A percentile compares a stretch with the other conserved stretches of the same genome.
Evolutionary conservation across 768 basidiomycete genomes (phyloP).

Genomic region (Psilocybe cubensis): DNA sequence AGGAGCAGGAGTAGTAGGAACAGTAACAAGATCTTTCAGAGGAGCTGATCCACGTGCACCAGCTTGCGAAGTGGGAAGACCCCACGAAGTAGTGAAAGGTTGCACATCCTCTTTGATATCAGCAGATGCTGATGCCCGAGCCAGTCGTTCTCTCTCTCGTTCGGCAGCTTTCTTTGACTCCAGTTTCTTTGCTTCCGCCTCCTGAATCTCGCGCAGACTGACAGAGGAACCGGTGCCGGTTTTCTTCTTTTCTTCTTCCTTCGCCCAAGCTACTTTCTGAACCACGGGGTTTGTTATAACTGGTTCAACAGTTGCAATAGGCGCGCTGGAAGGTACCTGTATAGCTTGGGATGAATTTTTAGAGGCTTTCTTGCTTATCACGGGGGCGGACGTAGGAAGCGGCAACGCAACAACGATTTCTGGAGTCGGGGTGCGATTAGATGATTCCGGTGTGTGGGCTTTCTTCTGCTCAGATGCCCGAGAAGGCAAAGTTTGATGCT

Average conservation of each 20-base stretch:
- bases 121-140: conserved; percentile 43
- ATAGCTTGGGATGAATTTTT: background rate
- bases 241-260: conserved; percentile 71
- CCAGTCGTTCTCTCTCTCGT: conserved; percentile 67
- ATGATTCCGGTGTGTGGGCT: background rate
- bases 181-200: conserved; percentile 82
- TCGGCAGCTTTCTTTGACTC: conserved; percentile 79
- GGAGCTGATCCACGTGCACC: conserved; percentile 48
- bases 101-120: conserved; percentile 58
- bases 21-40: conserved; percentile 44
- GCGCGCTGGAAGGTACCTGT: background rate
- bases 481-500: background rate
- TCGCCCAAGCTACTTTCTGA: conserved; percentile 65
- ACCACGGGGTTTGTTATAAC: conserved; percentile 19
- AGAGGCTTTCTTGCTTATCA: conserved; percentile 2
- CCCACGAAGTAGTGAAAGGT: conserved; percentile 78
- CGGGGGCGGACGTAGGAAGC: background rate
- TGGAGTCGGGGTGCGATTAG: background rate
- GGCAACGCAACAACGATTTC: background rate
- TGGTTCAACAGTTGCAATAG: background rate
- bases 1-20: conserved; percentile 34
- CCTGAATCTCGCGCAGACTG: conserved; percentile 93
- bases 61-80: conserved; percentile 82
- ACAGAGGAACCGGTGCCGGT: conserved; percentile 48
- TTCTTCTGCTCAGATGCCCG: background rate